Percentiles rank a stretch among this genome's conserved stretches.
Conservation (phyloP, 371 early-diverging fungal species). For the Mucor saturninus region DNA sequence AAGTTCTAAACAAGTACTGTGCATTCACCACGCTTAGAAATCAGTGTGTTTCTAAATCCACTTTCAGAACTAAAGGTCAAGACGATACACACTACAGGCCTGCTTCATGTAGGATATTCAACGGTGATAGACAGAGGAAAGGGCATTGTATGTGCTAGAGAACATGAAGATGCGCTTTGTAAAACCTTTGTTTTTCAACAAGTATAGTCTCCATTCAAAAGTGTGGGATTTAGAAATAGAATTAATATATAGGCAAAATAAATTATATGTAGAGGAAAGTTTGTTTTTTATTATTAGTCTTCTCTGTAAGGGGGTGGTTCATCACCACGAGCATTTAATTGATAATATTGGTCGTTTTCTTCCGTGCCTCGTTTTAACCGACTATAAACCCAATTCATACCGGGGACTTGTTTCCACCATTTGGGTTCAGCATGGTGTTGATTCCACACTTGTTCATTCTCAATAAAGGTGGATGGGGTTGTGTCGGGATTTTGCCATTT, state of each 20-base stretch:
- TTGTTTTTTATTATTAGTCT: slow-evolving; percentile 7
- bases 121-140: slow-evolving; percentile 22
- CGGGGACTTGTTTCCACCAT: slow-evolving; percentile 49
- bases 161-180: slow-evolving; percentile 22
- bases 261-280: background rate
- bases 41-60: slow-evolving; percentile 27
- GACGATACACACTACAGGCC: slow-evolving; percentile 45
- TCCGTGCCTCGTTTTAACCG: slow-evolving; percentile 20
- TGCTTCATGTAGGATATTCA: slow-evolving; percentile 37
- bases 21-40: slow-evolving; percentile 43
- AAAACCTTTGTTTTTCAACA: slow-evolving; percentile 18
- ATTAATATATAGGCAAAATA: slow-evolving; percentile 2
- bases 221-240: slow-evolving; percentile 20
- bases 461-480: slow-evolving; percentile 1
- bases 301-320: slow-evolving; percentile 46
- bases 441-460: slow-evolving; percentile 31
- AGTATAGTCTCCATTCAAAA: slow-evolving; percentile 5
- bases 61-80: slow-evolving; percentile 29
- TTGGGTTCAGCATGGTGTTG: slow-evolving; percentile 16
- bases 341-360: slow-evolving; percentile 39
- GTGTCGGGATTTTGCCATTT: slow-evolving; percentile 42
- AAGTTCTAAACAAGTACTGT: slow-evolving; percentile 10
- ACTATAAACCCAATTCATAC: slow-evolving; percentile 42
- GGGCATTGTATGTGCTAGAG: slow-evolving; percentile 14
- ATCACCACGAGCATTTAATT: slow-evolving; percentile 30